Conservation (phyloP, 2,329 filamentous ascomycete genomes). For the Ampelomyces quisqualis region DNA sequence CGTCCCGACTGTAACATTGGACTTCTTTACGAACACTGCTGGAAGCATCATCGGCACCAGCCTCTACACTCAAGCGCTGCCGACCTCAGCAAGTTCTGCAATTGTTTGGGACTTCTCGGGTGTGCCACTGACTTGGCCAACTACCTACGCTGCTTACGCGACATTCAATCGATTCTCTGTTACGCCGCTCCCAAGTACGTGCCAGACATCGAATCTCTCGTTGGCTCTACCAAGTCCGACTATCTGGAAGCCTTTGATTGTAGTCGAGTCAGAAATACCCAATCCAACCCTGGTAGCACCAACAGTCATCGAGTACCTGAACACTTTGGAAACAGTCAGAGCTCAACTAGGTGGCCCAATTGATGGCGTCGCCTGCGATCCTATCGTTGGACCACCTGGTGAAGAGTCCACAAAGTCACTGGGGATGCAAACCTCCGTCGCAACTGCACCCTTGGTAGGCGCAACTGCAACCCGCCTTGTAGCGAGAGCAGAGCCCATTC, state of each 20-base stretch:
- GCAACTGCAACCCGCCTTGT: constrained; percentile 3
- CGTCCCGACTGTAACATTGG: constrained; percentile 23
- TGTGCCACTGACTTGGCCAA: constrained; percentile 35
- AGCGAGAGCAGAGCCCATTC: too few relatives aligned
- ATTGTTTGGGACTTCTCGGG: constrained; percentile 33
- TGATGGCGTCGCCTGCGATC: constrained; percentile 36
- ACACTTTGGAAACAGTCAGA: constrained; percentile 29
- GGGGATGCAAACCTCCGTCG: constrained; percentile 9
- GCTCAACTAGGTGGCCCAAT: constrained; percentile 34
- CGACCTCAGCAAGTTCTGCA: constrained; percentile 9
- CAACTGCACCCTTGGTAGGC: constrained; percentile 4
- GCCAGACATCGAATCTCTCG: constrained; percentile 15
- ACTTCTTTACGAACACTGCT: constrained; percentile 20
- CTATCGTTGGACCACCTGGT: constrained; percentile 18
- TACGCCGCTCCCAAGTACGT: constrained; percentile 21
- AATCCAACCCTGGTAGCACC: constrained; percentile 26
- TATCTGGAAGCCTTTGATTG: constrained; percentile 25
- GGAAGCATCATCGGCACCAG: constrained; percentile 17
- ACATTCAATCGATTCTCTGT: constrained; percentile 33
- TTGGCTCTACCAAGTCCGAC: constrained; percentile 33
- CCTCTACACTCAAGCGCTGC: constrained; percentile 12
- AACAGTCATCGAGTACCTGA: constrained; percentile 34
- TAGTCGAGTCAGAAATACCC: constrained; percentile 21
- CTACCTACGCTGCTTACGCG: constrained; percentile 33
- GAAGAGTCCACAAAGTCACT: constrained; percentile 6